These are phyloP conservation scores for Vigna angularis DNA, from an alignment of 306 rosid genomes.

Conservation along the genomic window DNA sequence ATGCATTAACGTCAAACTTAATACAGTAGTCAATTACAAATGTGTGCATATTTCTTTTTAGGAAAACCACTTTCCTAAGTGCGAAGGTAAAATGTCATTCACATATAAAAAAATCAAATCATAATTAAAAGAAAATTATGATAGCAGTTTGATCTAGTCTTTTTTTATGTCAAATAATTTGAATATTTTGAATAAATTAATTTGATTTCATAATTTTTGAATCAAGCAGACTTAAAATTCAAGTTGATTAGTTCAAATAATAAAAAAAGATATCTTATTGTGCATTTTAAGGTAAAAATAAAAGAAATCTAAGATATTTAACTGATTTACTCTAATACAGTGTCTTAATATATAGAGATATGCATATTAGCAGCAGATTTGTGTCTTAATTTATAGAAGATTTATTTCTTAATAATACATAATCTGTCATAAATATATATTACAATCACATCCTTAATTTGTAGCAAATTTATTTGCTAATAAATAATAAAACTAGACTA, in stretches of 20 bases:
- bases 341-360: not conserved
- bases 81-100: not conserved
- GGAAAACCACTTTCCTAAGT: not conserved
- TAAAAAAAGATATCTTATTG: not conserved
- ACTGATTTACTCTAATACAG: not conserved
- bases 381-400: not conserved
- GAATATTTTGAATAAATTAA: no score
- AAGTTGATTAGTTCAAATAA: not conserved
- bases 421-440: no score
- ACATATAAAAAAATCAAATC: not conserved
- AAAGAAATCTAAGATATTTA: not conserved
- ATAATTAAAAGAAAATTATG: not conserved
- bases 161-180: no score
- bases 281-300: not conserved
- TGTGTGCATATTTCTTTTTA: not conserved
- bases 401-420: not conserved
- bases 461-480: not conserved
- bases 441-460: no score
- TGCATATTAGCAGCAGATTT: not conserved
- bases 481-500: not conserved
- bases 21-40: not conserved
- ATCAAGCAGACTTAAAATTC: not conserved
- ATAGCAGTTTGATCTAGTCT: not conserved
- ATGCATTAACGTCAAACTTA: conserved; percentile 3
- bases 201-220: no score